These are phyloP conservation scores for Nemania sp. DNA, from an alignment of 2,329 filamentous ascomycete species.

Conservation along the genomic window DNA sequence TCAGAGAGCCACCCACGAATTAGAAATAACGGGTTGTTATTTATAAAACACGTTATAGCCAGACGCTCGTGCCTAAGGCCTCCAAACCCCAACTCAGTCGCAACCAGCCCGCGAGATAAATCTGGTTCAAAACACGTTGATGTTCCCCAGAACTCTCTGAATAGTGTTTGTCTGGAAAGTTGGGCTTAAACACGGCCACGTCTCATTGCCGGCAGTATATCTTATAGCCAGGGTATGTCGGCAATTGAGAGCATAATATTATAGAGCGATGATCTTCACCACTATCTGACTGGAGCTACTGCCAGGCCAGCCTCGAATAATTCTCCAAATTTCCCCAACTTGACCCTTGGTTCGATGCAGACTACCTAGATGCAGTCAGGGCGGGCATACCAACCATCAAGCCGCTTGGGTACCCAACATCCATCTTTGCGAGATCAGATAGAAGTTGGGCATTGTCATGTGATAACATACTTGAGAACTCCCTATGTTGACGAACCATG, in stretches of 20 bases:
- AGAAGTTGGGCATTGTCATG: too few relatives aligned
- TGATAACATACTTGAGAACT: not conserved
- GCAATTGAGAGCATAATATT: not conserved
- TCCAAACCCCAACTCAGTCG: too few relatives aligned
- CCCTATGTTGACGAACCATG: not conserved
- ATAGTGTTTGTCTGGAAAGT: not conserved
- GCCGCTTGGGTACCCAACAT: not conserved
- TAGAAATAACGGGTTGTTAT: too few relatives aligned
- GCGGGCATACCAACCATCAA: not conserved
- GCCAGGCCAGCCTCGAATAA: slow-evolving; percentile 2
- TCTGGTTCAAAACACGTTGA: too few relatives aligned
- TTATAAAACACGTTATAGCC: too few relatives aligned
- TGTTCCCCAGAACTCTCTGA: too few relatives aligned
- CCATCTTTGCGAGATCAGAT: too few relatives aligned
- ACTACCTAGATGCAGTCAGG: not conserved
- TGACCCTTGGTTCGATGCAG: not conserved
- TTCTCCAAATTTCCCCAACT: slow-evolving; percentile 30
- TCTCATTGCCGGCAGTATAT: slow-evolving; percentile 7
- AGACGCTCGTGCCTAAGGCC: too few relatives aligned
- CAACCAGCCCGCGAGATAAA: too few relatives aligned
- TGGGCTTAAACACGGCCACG: not conserved
- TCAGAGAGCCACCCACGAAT: too few relatives aligned
- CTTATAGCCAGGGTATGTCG: slow-evolving; percentile 13
- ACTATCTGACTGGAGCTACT: slow-evolving; percentile 13
- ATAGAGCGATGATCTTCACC: not conserved